Percentiles rank a stretch among this genome's conserved stretches.
Evolutionary conservation across 345 rosid species (phyloP).

Genomic region (Dovyalis caffra): DNA sequence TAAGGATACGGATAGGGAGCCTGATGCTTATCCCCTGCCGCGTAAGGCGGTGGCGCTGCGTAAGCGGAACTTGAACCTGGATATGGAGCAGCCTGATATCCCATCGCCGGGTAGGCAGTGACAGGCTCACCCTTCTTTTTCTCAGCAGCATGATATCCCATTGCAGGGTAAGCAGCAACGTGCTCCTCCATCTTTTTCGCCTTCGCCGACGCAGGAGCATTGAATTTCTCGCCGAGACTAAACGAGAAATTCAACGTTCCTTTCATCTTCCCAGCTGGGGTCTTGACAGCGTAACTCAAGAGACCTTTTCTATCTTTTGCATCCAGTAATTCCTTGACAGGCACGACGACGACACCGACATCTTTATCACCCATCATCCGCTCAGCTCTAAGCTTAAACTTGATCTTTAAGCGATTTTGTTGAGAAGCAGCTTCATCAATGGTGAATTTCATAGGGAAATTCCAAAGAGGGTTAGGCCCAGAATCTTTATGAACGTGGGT

Average conservation of each 20-base stretch:
- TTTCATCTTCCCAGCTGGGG: slow-evolving; percentile 35
- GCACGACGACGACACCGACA: slow-evolving; percentile 51
- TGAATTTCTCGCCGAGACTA: slow-evolving; percentile 39
- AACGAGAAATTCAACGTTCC: slow-evolving; percentile 41
- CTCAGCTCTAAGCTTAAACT: slow-evolving; percentile 44
- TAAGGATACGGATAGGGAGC: slow-evolving; percentile 18
- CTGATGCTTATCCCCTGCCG: background rate
- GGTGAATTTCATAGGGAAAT: slow-evolving; percentile 46
- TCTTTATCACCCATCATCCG: slow-evolving; percentile 45
- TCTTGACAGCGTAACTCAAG: slow-evolving; percentile 29
- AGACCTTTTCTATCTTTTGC: background rate
- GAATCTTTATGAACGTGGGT: slow-evolving; percentile 54
- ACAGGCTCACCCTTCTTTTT: slow-evolving; percentile 10
- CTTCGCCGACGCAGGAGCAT: slow-evolving; percentile 7
- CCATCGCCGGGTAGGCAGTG: slow-evolving; percentile 11
- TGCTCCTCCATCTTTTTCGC: slow-evolving; percentile 16
- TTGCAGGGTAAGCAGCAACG: slow-evolving; percentile 32
- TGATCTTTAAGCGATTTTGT: slow-evolving; percentile 36
- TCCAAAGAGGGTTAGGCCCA: slow-evolving; percentile 58
- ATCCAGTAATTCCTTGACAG: slow-evolving; percentile 53
- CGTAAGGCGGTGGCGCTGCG: slow-evolving; percentile 11
- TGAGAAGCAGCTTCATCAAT: slow-evolving; percentile 45
- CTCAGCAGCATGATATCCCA: slow-evolving; percentile 17
- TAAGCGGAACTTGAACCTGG: background rate
- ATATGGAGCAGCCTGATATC: slow-evolving; percentile 19